Evolutionary conservation across 495 filamentous ascomycete species (phyloP).

Genomic region (Sphaerosporella brunnea): DNA sequence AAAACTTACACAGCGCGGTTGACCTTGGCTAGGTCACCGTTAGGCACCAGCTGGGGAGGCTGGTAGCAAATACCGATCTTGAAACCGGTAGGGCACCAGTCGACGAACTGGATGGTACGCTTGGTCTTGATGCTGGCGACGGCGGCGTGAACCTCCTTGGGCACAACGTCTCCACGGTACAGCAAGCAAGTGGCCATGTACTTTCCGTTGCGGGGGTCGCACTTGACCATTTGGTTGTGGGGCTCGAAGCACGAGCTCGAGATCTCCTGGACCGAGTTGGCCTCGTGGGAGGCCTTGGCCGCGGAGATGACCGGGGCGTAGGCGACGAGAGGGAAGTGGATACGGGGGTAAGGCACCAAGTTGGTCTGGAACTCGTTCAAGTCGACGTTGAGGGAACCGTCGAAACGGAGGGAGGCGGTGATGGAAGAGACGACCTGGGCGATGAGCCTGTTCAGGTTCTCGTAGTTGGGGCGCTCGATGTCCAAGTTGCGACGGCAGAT

Average conservation of each 20-base stretch:
- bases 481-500: slow-evolving; percentile 81
- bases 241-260: slow-evolving; percentile 65
- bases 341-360: slow-evolving; percentile 77
- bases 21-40: slow-evolving; percentile 61
- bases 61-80: slow-evolving; percentile 90
- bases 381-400: slow-evolving; percentile 81
- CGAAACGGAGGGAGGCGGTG: slow-evolving; percentile 76
- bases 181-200: slow-evolving; percentile 86
- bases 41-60: slow-evolving; percentile 64
- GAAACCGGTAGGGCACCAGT: slow-evolving; percentile 94
- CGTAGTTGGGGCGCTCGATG: slow-evolving; percentile 68
- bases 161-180: slow-evolving; percentile 79
- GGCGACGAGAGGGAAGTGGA: slow-evolving; percentile 79
- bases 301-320: slow-evolving; percentile 75
- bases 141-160: slow-evolving; percentile 64
- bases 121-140: slow-evolving; percentile 72
- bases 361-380: slow-evolving; percentile 93
- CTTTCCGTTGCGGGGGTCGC: slow-evolving; percentile 78
- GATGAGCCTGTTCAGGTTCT: slow-evolving; percentile 80
- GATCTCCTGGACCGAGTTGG: slow-evolving; percentile 47
- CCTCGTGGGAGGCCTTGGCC: slow-evolving; percentile 71
- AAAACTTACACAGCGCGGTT: slow-evolving; percentile 50
- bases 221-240: slow-evolving; percentile 93
- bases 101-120: slow-evolving; percentile 75
- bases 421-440: slow-evolving; percentile 86